Evolutionary conservation across 345 rosid species (phyloP).

Genomic region (Sisymbrium altissimum): DNA sequence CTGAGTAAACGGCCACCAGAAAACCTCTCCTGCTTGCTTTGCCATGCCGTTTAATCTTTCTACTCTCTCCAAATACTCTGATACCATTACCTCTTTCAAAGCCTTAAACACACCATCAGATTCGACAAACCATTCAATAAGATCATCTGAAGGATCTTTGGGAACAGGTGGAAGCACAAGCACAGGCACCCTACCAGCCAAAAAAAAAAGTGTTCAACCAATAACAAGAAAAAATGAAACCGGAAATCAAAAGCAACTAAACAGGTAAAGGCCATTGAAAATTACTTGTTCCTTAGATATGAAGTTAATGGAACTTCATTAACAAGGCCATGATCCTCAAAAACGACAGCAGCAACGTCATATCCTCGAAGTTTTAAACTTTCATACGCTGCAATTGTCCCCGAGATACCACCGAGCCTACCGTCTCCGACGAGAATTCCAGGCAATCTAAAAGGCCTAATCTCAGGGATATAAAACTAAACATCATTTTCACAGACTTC

Average conservation of each 20-base stretch:
- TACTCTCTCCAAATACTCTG: constrained; percentile 59
- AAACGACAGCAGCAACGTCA: constrained; percentile 73
- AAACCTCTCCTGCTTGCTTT: constrained; percentile 63
- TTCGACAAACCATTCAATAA: constrained; percentile 76
- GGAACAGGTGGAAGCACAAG: constrained; percentile 82
- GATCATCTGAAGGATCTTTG: constrained; percentile 70
- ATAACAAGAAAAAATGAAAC: constrained; percentile 11
- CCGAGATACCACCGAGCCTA: constrained; percentile 88
- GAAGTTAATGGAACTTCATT: constrained; percentile 68
- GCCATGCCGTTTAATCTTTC: constrained; percentile 59
- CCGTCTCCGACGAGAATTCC: constrained; percentile 96
- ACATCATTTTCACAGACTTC: background rate
- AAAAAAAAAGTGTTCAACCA: too few relatives aligned
- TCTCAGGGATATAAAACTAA: background rate
- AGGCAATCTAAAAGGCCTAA: constrained; percentile 91
- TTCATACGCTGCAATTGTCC: constrained; percentile 91
- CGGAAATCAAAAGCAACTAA: background rate
- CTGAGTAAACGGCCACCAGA: constrained; percentile 99
- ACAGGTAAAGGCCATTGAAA: background rate
- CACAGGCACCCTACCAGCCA: constrained; percentile 69
- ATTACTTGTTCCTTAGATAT: constrained; percentile 72
- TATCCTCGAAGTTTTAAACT: constrained; percentile 76
- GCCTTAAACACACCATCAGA: constrained; percentile 51
- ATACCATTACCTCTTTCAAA: constrained; percentile 57
- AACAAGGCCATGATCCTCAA: constrained; percentile 86